Evolutionary conservation across 1,284 basidiomycete genomes (phyloP), one percentile per base, ranked within the genome.

Genomic region (Phlebopus sp.): DNA sequence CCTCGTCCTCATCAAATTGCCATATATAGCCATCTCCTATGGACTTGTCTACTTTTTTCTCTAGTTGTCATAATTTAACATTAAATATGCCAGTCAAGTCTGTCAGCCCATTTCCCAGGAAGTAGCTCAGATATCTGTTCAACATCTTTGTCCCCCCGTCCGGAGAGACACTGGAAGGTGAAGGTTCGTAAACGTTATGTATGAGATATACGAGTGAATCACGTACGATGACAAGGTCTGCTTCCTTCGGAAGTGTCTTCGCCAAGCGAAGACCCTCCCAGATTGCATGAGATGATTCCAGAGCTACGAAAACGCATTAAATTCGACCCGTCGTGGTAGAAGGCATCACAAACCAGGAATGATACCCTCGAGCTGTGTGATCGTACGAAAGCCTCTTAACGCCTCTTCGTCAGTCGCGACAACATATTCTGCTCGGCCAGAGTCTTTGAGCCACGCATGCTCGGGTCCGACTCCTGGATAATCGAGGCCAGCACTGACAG

Each of bases 401-500:
- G 93, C 94, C 63, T 99, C 79, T 63, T 95, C 88, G 63, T 99
- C 97, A 2, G 92, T 97, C 8, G 96, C 96, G 10, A 82, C 86
- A 14, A 89, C 81, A 69, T 98, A 99, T 66, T 98, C 92, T 0
- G 94, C 97, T 46, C 97, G 77, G 14, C 92, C 91, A 2, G 85
- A 86, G 64, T 97, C 92, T 71, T 98, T 98, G 64, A 99, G 75
- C 86, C 88, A 97, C 41, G 95, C 88, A 67, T 98, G 96, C 69
- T 99, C 96, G 7, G 97, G 97, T 13, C 97, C 97, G 44, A 99
- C 97, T 59, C 92, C 87, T 29, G 90, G 90, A 66, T 92, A 93
- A 68, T 93, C 90, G 39, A 97, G 75, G 32, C 96, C 97, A 43
- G 97, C 96, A 59, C 90, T 94, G 69, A 99, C 90, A 15, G 94